A percentile compares a stretch with the other conserved stretches of the same genome.
Evolutionary conservation across 352 stramenopile genomes (phyloP).

Genomic region (Pythium graminicola): DNA sequence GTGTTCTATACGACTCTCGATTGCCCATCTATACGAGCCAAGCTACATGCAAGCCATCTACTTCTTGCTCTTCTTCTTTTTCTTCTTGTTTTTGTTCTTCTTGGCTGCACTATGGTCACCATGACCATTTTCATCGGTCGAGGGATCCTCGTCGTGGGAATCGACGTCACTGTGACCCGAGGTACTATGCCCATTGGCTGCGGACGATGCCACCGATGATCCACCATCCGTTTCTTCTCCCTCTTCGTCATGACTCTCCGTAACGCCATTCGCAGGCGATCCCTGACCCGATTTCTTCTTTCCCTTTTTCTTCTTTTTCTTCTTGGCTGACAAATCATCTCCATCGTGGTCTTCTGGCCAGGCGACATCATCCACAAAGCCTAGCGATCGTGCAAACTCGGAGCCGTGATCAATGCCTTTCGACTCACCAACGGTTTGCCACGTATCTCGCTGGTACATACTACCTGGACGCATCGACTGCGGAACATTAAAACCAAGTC

Average conservation of each 20-base stretch:
- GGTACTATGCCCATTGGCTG: slow-evolving; percentile 6
- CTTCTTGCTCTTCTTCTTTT: slow-evolving; percentile 35
- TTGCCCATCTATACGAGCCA: neutral
- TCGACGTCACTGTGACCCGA: slow-evolving; percentile 4
- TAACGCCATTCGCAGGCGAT: neutral
- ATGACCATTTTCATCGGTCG: slow-evolving; percentile 1
- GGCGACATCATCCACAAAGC: slow-evolving; percentile 79
- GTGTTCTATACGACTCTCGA: neutral
- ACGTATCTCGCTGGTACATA: slow-evolving; percentile 53
- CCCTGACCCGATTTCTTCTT: slow-evolving; percentile 41
- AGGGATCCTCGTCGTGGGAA: slow-evolving; percentile 13
- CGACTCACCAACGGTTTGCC: slow-evolving; percentile 55
- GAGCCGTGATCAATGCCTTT: slow-evolving; percentile 77
- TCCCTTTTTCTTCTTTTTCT: slow-evolving; percentile 54
- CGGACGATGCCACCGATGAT: slow-evolving; percentile 11
- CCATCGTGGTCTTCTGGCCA: slow-evolving; percentile 60
- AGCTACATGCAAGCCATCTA: slow-evolving; percentile 7
- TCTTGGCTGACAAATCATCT: slow-evolving; percentile 36
- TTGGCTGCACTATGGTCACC: slow-evolving; percentile 2
- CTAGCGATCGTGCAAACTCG: slow-evolving; percentile 68
- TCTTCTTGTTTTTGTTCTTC: slow-evolving; percentile 30
- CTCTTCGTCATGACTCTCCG: slow-evolving; percentile 10
- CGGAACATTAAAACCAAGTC: slow-evolving; percentile 71
- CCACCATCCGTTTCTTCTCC: slow-evolving; percentile 11
- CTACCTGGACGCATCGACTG: slow-evolving; percentile 48